These are phyloP conservation scores for Diddensiella santjacobensis DNA, from an alignment of 805 yeast species.

Conservation along the genomic window DNA sequence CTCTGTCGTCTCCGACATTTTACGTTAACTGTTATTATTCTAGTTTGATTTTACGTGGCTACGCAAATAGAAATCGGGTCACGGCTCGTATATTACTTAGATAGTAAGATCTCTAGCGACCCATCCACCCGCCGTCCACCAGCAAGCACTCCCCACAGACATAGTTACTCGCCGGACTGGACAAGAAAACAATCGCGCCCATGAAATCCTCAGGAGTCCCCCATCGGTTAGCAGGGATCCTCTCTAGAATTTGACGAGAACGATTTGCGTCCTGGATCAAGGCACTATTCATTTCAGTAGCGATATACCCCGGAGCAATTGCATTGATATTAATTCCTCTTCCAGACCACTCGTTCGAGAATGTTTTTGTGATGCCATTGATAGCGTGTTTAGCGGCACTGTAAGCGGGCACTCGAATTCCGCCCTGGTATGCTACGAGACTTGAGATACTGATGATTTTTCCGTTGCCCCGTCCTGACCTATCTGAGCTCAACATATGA, in stretches of 20 bases:
- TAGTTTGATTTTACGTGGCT: too few relatives aligned
- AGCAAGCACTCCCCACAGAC: constrained; percentile 49
- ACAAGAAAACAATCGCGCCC: constrained; percentile 44
- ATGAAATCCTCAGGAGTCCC: constrained; percentile 48
- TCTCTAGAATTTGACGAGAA: constrained; percentile 31
- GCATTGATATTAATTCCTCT: constrained; percentile 46
- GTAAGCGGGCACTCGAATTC: constrained; percentile 38
- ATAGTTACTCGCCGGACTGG: constrained; percentile 48
- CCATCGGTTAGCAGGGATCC: constrained; percentile 48
- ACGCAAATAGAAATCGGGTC: too few relatives aligned
- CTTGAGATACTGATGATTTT: constrained; percentile 44
- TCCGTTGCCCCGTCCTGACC: constrained; percentile 30
- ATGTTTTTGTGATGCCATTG: constrained; percentile 36
- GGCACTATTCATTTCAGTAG: constrained; percentile 43
- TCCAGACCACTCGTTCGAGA: constrained; percentile 45
- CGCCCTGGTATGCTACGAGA: constrained; percentile 41
- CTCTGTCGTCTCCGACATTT: too few relatives aligned
- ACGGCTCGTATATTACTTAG: too few relatives aligned
- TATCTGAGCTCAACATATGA: constrained; percentile 34
- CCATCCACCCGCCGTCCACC: constrained; percentile 57
- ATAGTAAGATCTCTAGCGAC: too few relatives aligned
- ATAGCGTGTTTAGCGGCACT: constrained; percentile 43
- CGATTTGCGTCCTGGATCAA: constrained; percentile 30
- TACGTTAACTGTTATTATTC: too few relatives aligned
- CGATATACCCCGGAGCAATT: constrained; percentile 49